A percentile compares a stretch with the other conserved stretches of the same genome.
Evolutionary conservation across 202 grass and related monocot species (phyloP).

Genomic region (Setaria italica): DNA sequence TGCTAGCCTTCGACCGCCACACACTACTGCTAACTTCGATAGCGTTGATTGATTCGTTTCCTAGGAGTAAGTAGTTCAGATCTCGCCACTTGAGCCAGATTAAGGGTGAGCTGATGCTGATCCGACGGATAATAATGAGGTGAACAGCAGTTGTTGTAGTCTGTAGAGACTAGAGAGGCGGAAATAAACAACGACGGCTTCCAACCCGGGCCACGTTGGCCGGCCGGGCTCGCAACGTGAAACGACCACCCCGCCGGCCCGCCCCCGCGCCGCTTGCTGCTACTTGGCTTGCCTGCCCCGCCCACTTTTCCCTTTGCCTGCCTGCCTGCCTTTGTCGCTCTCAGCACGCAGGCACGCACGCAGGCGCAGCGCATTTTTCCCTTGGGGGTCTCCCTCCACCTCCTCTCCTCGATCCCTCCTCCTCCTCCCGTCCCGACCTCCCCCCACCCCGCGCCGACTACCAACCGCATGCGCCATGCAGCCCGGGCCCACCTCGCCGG

Average conservation of each 20-base stretch:
- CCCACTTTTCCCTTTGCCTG: background rate
- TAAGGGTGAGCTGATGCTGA: too few relatives aligned
- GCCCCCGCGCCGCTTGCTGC: background rate
- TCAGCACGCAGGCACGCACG: constrained; percentile 20
- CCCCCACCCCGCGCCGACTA: constrained; percentile 10
- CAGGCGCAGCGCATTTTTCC: constrained; percentile 1
- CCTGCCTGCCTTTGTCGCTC: constrained; percentile 34
- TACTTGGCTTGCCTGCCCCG: background rate
- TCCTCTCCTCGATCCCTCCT: constrained; percentile 34
- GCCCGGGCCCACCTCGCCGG: constrained; percentile 46
- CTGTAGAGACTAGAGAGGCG: background rate
- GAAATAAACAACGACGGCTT: background rate
- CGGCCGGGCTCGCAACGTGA: background rate
- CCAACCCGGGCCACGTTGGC: background rate
- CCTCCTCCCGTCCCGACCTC: background rate
- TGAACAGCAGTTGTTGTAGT: too few relatives aligned
- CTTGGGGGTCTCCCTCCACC: background rate
- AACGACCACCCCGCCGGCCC: background rate
- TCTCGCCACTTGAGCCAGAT: too few relatives aligned
- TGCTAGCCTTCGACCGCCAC: too few relatives aligned
- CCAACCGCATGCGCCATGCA: constrained; percentile 59
- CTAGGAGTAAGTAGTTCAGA: too few relatives aligned
- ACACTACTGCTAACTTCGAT: too few relatives aligned
- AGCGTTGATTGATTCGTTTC: too few relatives aligned
- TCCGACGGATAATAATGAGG: too few relatives aligned